These are phyloP conservation scores for Balakata baccata DNA, from an alignment of 345 rosid genomes.

Conservation along the genomic window DNA sequence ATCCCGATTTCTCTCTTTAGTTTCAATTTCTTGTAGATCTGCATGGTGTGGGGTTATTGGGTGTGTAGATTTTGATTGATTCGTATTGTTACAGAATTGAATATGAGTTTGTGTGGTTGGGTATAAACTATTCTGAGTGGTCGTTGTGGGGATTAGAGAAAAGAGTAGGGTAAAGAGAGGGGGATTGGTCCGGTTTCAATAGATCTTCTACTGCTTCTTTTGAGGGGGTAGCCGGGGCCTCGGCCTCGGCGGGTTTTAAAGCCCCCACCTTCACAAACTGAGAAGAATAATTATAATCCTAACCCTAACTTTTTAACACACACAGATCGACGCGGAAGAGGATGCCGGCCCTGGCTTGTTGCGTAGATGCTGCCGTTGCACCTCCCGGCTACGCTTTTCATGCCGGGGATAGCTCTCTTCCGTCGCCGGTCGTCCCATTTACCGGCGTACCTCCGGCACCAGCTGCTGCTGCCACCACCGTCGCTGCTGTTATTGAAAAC, in stretches of 20 bases:
- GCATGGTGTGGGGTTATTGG: slow-evolving; percentile 34
- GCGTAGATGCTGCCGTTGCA: slow-evolving; percentile 67
- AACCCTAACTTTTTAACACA: slow-evolving; percentile 2
- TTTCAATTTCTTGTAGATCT: slow-evolving; percentile 21
- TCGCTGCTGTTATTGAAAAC: neutral
- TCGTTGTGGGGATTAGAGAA: slow-evolving; percentile 42
- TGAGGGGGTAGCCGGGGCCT: slow-evolving; percentile 99
- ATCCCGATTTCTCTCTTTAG: neutral
- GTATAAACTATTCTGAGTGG: slow-evolving; percentile 32
- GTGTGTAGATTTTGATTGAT: slow-evolving; percentile 14
- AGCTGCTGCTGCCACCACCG: slow-evolving; percentile 17
- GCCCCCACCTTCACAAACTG: slow-evolving; percentile 71
- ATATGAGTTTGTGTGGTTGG: neutral
- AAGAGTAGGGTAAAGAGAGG: slow-evolving; percentile 42
- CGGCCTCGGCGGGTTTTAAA: slow-evolving; percentile 99
- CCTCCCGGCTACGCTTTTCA: slow-evolving; percentile 56
- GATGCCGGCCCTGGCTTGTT: slow-evolving; percentile 88
- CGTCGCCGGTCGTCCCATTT: slow-evolving; percentile 29
- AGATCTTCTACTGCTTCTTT: slow-evolving; percentile 68
- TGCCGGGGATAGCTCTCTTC: slow-evolving; percentile 54
- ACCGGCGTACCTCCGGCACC: slow-evolving; percentile 32
- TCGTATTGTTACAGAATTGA: neutral
- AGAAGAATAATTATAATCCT: neutral
- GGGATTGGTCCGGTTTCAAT: slow-evolving; percentile 35
- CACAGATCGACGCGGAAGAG: slow-evolving; percentile 37